Conservation (phyloP, 2,329 filamentous ascomycete genomes). For the Trichothecium sympodiale region DNA sequence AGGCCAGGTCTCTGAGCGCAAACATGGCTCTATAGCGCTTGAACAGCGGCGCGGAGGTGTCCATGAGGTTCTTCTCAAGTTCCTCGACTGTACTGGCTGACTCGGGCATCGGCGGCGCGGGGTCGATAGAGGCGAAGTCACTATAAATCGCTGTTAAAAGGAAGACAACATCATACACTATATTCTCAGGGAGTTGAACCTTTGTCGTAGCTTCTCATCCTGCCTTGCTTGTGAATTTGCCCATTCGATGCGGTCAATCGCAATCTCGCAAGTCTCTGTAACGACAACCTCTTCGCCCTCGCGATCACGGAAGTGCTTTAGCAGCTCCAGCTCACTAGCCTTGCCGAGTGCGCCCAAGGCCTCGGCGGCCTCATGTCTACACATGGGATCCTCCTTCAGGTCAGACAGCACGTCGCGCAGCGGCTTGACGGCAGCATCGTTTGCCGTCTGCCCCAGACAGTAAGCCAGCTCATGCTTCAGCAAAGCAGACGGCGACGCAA, state of each 20-base stretch:
- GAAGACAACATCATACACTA: slow-evolving; percentile 8
- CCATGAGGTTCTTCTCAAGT: slow-evolving; percentile 66
- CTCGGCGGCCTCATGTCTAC: slow-evolving; percentile 91
- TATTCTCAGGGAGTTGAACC: slow-evolving; percentile 38
- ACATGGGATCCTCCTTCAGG: slow-evolving; percentile 82
- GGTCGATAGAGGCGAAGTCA: slow-evolving; percentile 92
- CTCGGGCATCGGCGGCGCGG: slow-evolving; percentile 77
- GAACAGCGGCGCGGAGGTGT: slow-evolving; percentile 73
- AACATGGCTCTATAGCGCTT: slow-evolving; percentile 97
- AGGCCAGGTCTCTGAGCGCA: slow-evolving; percentile 85
- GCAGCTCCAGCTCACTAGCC: slow-evolving; percentile 57
- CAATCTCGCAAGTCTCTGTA: slow-evolving; percentile 94
- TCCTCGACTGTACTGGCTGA: slow-evolving; percentile 58
- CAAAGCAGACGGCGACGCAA: slow-evolving; percentile 74
- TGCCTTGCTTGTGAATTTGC: slow-evolving; percentile 65
- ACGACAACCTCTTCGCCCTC: slow-evolving; percentile 67
- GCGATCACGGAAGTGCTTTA: slow-evolving; percentile 65
- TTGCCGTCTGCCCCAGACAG: slow-evolving; percentile 84
- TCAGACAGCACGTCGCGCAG: slow-evolving; percentile 67
- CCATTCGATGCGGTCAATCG: slow-evolving; percentile 89
- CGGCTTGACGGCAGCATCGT: slow-evolving; percentile 61
- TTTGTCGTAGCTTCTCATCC: slow-evolving; percentile 67
- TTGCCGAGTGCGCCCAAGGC: slow-evolving; percentile 82
- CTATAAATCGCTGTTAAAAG: slow-evolving; percentile 35
- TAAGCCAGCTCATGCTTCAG: slow-evolving; percentile 97